Evolutionary conservation across 805 yeast genomes (phyloP).

Genomic region (Ogataea chonburiensis): DNA sequence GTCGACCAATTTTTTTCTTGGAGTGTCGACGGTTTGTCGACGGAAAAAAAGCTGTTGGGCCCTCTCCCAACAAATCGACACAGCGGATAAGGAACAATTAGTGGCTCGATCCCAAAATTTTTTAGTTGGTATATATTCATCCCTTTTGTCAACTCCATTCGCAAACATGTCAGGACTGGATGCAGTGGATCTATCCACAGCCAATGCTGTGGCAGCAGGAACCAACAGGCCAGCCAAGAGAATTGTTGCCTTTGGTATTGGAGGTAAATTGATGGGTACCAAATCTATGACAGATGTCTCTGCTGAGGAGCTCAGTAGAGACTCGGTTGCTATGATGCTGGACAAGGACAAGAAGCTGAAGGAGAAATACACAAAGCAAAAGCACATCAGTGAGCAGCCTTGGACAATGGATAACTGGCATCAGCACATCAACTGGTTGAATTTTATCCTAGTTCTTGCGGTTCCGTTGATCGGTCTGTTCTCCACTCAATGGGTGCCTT

Average conservation of each 20-base stretch:
- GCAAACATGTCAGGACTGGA: conserved; percentile 28
- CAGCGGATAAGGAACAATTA: conserved; percentile 5
- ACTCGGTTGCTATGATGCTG: conserved; percentile 47
- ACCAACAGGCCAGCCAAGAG: conserved; percentile 67
- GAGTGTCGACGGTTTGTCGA: conserved; percentile 9
- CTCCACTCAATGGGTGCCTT: conserved; percentile 45
- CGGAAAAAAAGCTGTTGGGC: conserved; percentile 11
- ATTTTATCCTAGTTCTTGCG: conserved; percentile 59
- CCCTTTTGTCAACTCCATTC: neutral
- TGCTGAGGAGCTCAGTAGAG: conserved; percentile 59
- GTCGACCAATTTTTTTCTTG: conserved; percentile 4
- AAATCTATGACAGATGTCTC: conserved; percentile 67
- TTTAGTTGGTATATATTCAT: conserved; percentile 9
- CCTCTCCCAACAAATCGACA: conserved; percentile 15
- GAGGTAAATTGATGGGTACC: conserved; percentile 81
- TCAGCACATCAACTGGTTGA: conserved; percentile 76
- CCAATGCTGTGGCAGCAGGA: conserved; percentile 81
- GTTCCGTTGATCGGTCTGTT: conserved; percentile 57
- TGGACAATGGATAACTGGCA: conserved; percentile 76
- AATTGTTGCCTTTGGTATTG: conserved; percentile 74
- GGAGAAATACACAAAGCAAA: conserved; percentile 39
- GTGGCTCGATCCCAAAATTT: conserved; percentile 11
- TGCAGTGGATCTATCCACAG: conserved; percentile 60
- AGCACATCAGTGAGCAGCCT: conserved; percentile 74
- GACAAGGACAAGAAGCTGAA: conserved; percentile 44